A percentile compares a stretch with the other conserved stretches of the same genome.
Evolutionary conservation across 768 basidiomycete genomes (phyloP).

Genomic region (Symmetrospora coprosmae): DNA sequence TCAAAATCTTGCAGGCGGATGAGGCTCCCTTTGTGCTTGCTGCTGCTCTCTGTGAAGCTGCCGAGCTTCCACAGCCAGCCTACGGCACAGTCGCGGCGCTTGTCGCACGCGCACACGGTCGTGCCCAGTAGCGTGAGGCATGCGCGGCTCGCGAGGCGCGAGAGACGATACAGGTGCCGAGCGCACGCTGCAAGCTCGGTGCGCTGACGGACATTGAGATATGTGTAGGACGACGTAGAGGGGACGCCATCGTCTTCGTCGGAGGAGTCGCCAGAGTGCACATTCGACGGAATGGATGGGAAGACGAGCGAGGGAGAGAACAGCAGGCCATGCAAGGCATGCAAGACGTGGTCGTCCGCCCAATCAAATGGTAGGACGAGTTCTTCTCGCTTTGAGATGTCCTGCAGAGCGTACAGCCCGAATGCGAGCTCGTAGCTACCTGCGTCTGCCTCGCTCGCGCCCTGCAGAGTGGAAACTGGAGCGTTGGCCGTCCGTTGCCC

Average conservation of each 20-base stretch:
- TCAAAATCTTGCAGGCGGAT: slow-evolving; percentile 13
- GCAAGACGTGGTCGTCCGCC: slow-evolving; percentile 81
- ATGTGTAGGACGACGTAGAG: slow-evolving; percentile 14
- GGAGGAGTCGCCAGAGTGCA: not conserved
- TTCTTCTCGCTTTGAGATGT: slow-evolving; percentile 66
- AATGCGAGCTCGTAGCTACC: slow-evolving; percentile 45
- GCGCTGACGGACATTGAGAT: not conserved
- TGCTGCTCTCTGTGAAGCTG: slow-evolving; percentile 1
- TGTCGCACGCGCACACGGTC: slow-evolving; percentile 23
- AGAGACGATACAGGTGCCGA: slow-evolving; percentile 16
- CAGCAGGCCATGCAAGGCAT: slow-evolving; percentile 56
- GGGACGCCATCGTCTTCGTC: slow-evolving; percentile 10
- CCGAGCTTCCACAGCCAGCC: slow-evolving; percentile 24
- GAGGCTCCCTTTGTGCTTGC: not conserved
- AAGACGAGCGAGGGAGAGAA: slow-evolving; percentile 36
- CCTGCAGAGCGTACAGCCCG: slow-evolving; percentile 62
- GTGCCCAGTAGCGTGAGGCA: slow-evolving; percentile 21
- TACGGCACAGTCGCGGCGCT: slow-evolving; percentile 22
- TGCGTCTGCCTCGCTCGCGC: slow-evolving; percentile 24
- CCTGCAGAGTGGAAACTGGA: not conserved
- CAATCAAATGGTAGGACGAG: slow-evolving; percentile 88
- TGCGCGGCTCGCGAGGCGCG: not conserved
- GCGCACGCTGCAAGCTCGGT: not conserved
- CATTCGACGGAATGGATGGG: not conserved
- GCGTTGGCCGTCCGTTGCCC: not conserved